phyloP scores from a whole-genome alignment of 2,329 filamentous ascomycete species.

The Cytospora leucostoma region DNA sequence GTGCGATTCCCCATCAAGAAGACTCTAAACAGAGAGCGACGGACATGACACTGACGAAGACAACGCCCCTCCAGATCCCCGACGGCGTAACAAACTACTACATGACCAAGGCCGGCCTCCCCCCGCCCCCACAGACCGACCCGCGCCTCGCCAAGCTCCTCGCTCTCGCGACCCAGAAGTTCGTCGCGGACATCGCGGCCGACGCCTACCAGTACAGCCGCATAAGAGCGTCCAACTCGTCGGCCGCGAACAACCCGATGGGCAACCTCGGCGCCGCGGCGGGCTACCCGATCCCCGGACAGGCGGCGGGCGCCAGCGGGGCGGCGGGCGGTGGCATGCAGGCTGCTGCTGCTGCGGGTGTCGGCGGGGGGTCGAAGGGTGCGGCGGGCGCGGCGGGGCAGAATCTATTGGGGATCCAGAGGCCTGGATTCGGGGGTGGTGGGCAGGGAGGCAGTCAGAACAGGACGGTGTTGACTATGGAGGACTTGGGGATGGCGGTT shows the following conservation, averaged over 20 bases:
- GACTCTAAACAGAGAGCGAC: background rate
- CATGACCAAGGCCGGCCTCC: conserved; percentile 91
- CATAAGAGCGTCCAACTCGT: conserved; percentile 88
- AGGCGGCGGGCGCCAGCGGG: conserved; percentile 47
- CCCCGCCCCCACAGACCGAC: conserved; percentile 87
- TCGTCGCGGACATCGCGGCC: conserved; percentile 94
- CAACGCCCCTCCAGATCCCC: conserved; percentile 86
- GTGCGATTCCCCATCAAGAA: background rate
- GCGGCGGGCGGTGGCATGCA: conserved; percentile 37
- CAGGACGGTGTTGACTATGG: conserved; percentile 94
- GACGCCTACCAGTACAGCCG: conserved; percentile 98
- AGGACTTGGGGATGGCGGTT: conserved; percentile 96
- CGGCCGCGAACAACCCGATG: conserved; percentile 87
- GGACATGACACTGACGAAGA: background rate
- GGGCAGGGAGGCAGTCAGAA: conserved; percentile 88
- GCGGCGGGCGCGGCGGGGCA: conserved; percentile 22
- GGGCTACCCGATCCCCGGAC: conserved; percentile 66
- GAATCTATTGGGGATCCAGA: conserved; percentile 67
- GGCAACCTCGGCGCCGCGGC: conserved; percentile 77
- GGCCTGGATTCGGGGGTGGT: conserved; percentile 81
- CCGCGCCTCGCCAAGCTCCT: conserved; percentile 88
- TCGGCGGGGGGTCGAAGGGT: conserved; percentile 47
- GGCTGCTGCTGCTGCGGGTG: conserved; percentile 33
- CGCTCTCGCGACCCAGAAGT: conserved; percentile 97
- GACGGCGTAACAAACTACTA: conserved; percentile 98